Conservation (phyloP, 2,329 filamentous ascomycete genomes). For the Cladorrhinum sp. region DNA sequence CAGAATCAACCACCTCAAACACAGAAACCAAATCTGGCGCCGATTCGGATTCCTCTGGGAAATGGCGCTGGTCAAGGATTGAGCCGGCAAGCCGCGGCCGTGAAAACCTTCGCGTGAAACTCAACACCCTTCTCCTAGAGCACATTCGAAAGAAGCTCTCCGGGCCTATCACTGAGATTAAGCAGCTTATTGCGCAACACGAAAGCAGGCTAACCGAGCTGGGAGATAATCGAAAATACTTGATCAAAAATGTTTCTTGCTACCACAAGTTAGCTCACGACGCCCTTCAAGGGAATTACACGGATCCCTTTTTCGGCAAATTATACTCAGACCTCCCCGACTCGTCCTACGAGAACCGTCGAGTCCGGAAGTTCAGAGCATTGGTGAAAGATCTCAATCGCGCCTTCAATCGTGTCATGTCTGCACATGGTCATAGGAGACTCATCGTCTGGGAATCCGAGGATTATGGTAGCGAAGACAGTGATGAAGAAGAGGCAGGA, state of each 20-base stretch:
- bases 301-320: neutral
- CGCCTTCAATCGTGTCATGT: conserved; percentile 31
- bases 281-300: neutral
- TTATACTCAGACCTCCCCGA: neutral
- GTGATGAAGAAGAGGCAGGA: neutral
- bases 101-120: conserved; percentile 35
- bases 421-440: conserved; percentile 7
- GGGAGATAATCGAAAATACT: conserved; percentile 20
- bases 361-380: conserved; percentile 31
- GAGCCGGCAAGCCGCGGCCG: conserved; percentile 35
- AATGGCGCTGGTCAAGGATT: conserved; percentile 30
- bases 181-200: neutral
- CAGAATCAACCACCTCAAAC: conserved; percentile 13
- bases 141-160: conserved; percentile 32
- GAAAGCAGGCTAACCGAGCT: neutral
- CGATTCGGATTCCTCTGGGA: conserved; percentile 23
- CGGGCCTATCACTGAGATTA: conserved; percentile 23
- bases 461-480: neutral
- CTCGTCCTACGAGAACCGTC: neutral
- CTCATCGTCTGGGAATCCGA: conserved; percentile 10
- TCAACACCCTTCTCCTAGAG: conserved; percentile 36
- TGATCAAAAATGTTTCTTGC: conserved; percentile 36
- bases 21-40: conserved; percentile 18
- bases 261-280: conserved; percentile 36
- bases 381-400: conserved; percentile 34